phyloP scores from a whole-genome alignment of 2,329 filamentous ascomycete species.

The Curvularia eragrostidis region DNA sequence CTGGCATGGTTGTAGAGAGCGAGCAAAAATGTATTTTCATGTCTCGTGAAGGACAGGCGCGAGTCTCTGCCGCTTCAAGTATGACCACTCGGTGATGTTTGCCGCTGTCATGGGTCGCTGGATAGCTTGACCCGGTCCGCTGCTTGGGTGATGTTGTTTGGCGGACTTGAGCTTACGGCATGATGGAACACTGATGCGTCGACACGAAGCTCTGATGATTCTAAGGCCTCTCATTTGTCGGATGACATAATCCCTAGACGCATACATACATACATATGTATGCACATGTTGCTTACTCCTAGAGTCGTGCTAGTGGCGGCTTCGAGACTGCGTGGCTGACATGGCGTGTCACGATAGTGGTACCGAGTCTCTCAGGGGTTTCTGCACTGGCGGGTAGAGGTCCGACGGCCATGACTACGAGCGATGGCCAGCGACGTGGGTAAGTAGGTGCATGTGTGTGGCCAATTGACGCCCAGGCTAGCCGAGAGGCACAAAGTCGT shows the following conservation, averaged over 20 bases:
- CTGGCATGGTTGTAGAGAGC: not conserved
- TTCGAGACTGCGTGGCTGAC: not conserved
- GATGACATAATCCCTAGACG: not conserved
- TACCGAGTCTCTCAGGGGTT: not conserved
- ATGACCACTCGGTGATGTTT: not conserved
- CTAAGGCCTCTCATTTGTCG: not conserved
- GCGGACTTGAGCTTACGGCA: not conserved
- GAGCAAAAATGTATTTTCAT: not conserved
- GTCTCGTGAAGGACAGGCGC: not conserved
- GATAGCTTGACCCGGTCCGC: not conserved
- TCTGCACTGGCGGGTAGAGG: conserved; percentile 9
- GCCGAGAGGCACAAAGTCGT: not conserved
- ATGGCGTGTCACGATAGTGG: conserved; percentile 9
- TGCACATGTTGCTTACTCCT: not conserved
- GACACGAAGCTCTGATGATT: not conserved
- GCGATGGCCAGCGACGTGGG: not conserved
- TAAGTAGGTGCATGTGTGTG: not conserved
- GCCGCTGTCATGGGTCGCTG: not conserved
- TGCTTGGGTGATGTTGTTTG: not conserved
- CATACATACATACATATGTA: too few species aligned
- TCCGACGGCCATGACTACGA: conserved; percentile 3
- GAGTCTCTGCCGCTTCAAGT: not conserved
- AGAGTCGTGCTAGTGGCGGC: not conserved
- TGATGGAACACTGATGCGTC: not conserved
- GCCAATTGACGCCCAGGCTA: not conserved